Conservation (phyloP, 1,284 basidiomycete species). For the Ustilago bromivora region DNA sequence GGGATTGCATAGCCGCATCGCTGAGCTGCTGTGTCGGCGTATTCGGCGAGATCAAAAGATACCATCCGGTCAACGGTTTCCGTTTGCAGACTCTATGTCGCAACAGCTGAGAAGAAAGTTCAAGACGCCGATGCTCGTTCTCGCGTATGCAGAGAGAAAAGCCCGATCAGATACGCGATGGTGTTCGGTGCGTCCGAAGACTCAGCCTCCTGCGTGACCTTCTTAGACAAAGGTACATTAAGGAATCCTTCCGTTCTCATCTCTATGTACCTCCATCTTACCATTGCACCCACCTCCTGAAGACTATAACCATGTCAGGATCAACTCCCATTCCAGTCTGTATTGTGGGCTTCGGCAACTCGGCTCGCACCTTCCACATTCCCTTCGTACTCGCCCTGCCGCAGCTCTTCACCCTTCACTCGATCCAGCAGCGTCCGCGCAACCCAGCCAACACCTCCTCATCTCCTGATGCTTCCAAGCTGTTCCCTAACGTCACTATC, state of each 20-base stretch:
- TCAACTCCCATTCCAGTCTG: conserved; percentile 54
- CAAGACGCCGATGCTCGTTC: not conserved
- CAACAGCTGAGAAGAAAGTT: not conserved
- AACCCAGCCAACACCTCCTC: conserved; percentile 32
- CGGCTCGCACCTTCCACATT: conserved; percentile 65
- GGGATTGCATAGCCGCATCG: not conserved
- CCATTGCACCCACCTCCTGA: not conserved
- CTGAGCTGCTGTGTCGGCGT: not conserved
- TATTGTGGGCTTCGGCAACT: conserved; percentile 63
- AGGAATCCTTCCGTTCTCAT: not conserved
- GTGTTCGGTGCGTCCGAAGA: not conserved
- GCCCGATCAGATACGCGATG: not conserved
- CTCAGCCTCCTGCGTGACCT: not conserved
- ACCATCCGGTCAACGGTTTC: not conserved
- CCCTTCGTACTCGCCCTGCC: conserved; percentile 62
- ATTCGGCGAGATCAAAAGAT: not conserved
- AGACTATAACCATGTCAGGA: not conserved
- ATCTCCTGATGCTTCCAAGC: conserved; percentile 41
- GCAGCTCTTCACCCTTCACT: conserved; percentile 54
- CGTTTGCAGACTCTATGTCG: not conserved
- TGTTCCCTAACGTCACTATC: conserved; percentile 55
- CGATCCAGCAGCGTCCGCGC: conserved; percentile 65
- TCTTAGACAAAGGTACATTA: not conserved
- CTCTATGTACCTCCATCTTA: not conserved
- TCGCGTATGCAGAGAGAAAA: not conserved